Conservation (phyloP, 495 filamentous ascomycete species). For the Aspergillus cavernicola region DNA sequence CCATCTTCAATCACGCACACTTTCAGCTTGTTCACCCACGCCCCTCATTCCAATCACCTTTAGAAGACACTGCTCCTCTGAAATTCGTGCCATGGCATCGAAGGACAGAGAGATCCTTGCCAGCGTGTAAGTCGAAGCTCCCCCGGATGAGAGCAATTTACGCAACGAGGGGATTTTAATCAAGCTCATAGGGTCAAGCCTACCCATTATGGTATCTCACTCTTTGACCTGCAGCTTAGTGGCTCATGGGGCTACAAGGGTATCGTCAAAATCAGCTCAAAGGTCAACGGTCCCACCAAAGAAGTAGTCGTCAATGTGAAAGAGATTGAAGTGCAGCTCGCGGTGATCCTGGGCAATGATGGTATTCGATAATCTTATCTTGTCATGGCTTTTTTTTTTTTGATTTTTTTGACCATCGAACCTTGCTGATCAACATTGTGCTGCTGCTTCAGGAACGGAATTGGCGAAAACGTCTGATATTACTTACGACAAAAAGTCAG, state of each 20-base stretch:
- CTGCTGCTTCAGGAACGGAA: conserved; percentile 23
- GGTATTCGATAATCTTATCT: conserved; percentile 17
- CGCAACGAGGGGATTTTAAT: background rate
- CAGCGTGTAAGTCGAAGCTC: conserved; percentile 41
- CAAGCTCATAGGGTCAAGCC: conserved; percentile 64
- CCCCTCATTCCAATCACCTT: conserved; percentile 13
- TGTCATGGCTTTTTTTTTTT: background rate
- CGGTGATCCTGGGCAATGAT: conserved; percentile 31
- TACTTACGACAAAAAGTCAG: conserved; percentile 72
- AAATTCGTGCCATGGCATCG: conserved; percentile 43
- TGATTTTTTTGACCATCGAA: background rate
- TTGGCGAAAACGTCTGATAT: conserved; percentile 60
- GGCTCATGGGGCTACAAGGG: conserved; percentile 79
- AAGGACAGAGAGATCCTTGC: conserved; percentile 52
- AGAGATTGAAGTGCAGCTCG: conserved; percentile 40
- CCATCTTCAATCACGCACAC: conserved; percentile 20
- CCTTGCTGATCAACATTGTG: conserved; percentile 11
- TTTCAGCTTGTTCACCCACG: conserved; percentile 18
- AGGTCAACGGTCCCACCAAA: conserved; percentile 58
- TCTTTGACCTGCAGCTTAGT: conserved; percentile 72
- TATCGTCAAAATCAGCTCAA: conserved; percentile 60
- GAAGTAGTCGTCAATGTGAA: conserved; percentile 71
- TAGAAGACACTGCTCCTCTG: conserved; percentile 36
- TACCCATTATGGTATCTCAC: conserved; percentile 76
- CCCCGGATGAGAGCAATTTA: background rate